Evolutionary conservation across 345 rosid genomes (phyloP).

Genomic region (Sonneratia alba): DNA sequence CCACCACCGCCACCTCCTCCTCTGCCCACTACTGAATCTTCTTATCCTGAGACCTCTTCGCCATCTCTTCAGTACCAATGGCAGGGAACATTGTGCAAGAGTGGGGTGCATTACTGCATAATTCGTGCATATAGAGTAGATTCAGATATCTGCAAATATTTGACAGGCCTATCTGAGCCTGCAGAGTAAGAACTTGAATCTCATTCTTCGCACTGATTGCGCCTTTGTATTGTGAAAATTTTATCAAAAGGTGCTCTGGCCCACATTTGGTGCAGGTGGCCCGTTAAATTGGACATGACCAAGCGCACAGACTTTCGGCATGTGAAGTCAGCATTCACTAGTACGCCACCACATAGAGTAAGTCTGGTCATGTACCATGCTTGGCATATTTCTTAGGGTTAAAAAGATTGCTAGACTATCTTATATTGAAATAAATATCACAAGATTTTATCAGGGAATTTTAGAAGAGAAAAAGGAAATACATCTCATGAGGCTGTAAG

Average conservation of each 20-base stretch:
- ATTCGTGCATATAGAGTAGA: conserved; percentile 64
- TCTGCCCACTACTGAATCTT: conserved; percentile 33
- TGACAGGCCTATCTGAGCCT: conserved; percentile 63
- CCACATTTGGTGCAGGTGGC: conserved; percentile 71
- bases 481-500: not conserved
- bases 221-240: not conserved
- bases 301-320: conserved; percentile 87
- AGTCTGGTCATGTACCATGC: conserved; percentile 14
- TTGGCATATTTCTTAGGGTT: not conserved
- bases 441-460: not conserved
- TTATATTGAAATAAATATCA: not conserved
- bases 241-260: conserved; percentile 4
- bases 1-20: conserved; percentile 52
- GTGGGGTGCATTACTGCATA: conserved; percentile 85
- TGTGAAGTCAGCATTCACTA: conserved; percentile 61
- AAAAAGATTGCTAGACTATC: not conserved
- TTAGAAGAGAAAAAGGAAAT: not conserved
- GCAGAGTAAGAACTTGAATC: conserved; percentile 47
- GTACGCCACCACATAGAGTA: conserved; percentile 74
- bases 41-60: conserved; percentile 33
- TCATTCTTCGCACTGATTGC: conserved; percentile 1
- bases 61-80: conserved; percentile 42
- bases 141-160: conserved; percentile 70
- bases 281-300: conserved; percentile 78
- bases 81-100: conserved; percentile 82